Conservation (phyloP, 371 early-diverging fungal species). For the Haplosporangium sp. region DNA sequence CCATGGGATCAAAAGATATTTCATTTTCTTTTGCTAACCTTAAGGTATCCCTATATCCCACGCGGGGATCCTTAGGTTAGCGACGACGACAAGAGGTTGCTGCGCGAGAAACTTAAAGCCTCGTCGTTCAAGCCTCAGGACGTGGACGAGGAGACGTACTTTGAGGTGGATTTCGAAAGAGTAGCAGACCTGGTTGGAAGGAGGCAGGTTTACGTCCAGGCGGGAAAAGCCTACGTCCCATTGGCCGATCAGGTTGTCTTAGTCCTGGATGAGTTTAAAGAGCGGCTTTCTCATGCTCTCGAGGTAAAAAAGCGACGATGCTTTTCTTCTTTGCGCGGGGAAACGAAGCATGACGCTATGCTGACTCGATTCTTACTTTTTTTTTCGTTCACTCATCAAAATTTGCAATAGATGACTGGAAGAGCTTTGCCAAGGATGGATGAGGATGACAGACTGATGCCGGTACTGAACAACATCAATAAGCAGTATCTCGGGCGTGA, state of each 20-base stretch:
- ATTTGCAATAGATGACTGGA: conserved; percentile 63
- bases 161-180: conserved; percentile 88
- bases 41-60: background rate
- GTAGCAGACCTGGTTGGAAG: conserved; percentile 81
- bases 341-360: background rate
- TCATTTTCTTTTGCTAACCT: no score
- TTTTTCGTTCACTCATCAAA: background rate
- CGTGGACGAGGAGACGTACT: conserved; percentile 57
- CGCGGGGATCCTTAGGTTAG: conserved; percentile 20
- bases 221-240: conserved; percentile 90
- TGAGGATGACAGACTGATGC: conserved; percentile 92
- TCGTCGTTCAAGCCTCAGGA: conserved; percentile 26
- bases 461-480: conserved; percentile 87
- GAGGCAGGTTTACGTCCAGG: conserved; percentile 77
- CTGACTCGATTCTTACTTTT: background rate
- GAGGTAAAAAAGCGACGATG: conserved; percentile 55
- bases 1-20: background rate
- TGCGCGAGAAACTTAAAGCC: conserved; percentile 53
- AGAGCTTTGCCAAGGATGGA: conserved; percentile 89
- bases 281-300: conserved; percentile 66
- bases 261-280: conserved; percentile 82
- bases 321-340: background rate
- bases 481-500: conserved; percentile 82
- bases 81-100: conserved; percentile 37
- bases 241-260: conserved; percentile 77